Percentiles rank a stretch among this genome's conserved stretches.
These are phyloP conservation scores for Cerioporus squamosus DNA, from an alignment of 1,284 basidiomycete genomes.

Conservation along the genomic window DNA sequence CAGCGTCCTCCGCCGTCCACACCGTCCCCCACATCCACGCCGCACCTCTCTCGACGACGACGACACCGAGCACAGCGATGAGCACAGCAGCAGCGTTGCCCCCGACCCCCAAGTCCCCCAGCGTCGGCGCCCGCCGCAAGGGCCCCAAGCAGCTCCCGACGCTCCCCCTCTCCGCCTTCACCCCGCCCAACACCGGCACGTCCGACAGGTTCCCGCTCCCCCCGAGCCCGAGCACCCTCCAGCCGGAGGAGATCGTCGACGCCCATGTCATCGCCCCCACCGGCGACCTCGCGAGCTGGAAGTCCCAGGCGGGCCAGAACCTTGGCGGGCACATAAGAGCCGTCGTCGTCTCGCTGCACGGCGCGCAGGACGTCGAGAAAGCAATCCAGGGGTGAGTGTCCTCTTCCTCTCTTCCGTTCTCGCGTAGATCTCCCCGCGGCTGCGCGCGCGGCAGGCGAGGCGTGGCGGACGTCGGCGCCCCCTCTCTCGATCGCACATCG, in stretches of 20 bases:
- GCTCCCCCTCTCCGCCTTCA: conserved; percentile 74
- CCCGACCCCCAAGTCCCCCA: conserved; percentile 38
- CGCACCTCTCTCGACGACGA: background rate
- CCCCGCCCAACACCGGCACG: conserved; percentile 65
- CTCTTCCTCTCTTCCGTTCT: background rate
- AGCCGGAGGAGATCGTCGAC: conserved; percentile 69
- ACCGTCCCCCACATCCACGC: background rate
- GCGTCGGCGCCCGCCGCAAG: conserved; percentile 56
- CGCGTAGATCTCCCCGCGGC: conserved; percentile 14
- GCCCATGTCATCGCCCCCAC: conserved; percentile 56
- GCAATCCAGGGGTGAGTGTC: conserved; percentile 38
- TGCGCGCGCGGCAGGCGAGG: background rate
- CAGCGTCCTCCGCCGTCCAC: too few relatives aligned
- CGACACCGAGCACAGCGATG: conserved; percentile 25
- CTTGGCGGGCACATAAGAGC: conserved; percentile 51
- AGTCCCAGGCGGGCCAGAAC: conserved; percentile 50
- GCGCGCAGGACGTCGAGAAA: conserved; percentile 41
- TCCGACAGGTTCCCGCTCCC: conserved; percentile 69
- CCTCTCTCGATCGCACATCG: conserved; percentile 2
- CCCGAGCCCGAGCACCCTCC: conserved; percentile 68
- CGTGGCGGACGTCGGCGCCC: background rate
- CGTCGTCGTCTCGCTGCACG: conserved; percentile 56
- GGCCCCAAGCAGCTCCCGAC: conserved; percentile 65
- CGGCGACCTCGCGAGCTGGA: conserved; percentile 52
- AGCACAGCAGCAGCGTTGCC: conserved; percentile 30